phyloP scores from a whole-genome alignment of 2,329 filamentous ascomycete species.

The Colletotrichum coccodes region DNA sequence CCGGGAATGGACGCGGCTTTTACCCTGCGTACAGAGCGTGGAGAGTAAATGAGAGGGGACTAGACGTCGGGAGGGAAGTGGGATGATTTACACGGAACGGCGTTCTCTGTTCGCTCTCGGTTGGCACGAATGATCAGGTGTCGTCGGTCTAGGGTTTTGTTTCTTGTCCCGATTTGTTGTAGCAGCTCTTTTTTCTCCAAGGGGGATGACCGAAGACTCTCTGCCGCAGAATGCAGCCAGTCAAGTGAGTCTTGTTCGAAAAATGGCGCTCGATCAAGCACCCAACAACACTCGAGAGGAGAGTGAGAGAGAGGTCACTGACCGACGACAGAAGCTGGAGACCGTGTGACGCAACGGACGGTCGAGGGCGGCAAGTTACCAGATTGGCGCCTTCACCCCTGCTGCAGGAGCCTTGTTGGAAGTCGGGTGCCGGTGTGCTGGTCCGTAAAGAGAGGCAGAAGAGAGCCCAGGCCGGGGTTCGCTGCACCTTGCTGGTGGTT shows the following conservation, averaged over 20 bases:
- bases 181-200: background rate
- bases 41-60: slow-evolving; percentile 8
- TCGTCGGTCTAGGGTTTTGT: background rate
- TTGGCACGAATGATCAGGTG: background rate
- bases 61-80: slow-evolving; percentile 18
- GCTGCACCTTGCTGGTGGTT: slow-evolving; percentile 21
- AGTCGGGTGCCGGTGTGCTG: slow-evolving; percentile 14
- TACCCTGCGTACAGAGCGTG: slow-evolving; percentile 8
- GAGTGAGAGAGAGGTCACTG: slow-evolving; percentile 1
- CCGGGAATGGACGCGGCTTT: slow-evolving; percentile 7
- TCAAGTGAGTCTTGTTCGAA: background rate
- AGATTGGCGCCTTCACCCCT: slow-evolving; percentile 23
- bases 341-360: slow-evolving; percentile 29
- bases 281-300: background rate
- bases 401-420: slow-evolving; percentile 21
- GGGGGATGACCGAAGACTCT: background rate
- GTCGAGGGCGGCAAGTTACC: slow-evolving; percentile 2
- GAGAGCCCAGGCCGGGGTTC: slow-evolving; percentile 7
- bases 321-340: slow-evolving; percentile 22
- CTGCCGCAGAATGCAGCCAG: background rate
- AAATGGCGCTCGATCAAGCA: slow-evolving; percentile 5
- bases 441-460: background rate
- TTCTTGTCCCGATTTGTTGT: background rate
- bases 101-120: background rate
- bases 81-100: slow-evolving; percentile 28